Evolutionary conservation across 2,329 filamentous ascomycete species (phyloP).

Genomic region (Fusarium pseudocircinatum): DNA sequence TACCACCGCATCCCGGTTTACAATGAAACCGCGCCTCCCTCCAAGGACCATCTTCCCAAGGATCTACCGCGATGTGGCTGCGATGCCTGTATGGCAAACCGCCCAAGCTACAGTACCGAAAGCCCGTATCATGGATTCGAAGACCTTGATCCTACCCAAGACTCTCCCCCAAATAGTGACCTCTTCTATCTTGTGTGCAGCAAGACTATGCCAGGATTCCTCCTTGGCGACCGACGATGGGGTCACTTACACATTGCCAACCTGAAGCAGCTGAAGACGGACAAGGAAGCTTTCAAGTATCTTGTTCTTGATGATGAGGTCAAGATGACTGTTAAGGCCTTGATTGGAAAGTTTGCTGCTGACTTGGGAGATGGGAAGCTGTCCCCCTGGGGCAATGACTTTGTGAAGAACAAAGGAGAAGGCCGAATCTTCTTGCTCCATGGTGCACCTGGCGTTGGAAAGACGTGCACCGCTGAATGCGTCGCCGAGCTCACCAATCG

Average conservation of each 20-base stretch:
- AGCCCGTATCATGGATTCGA: conserved; percentile 54
- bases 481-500: conserved; percentile 61
- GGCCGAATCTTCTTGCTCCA: conserved; percentile 62
- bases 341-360: conserved; percentile 58
- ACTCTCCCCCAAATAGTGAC: conserved; percentile 52
- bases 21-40: conserved; percentile 18
- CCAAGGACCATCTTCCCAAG: conserved; percentile 53
- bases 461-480: conserved; percentile 66
- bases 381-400: conserved; percentile 57
- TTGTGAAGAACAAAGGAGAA: conserved; percentile 61
- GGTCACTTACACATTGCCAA: conserved; percentile 53
- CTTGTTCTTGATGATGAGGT: conserved; percentile 60
- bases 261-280: conserved; percentile 53
- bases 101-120: conserved; percentile 28
- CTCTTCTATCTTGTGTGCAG: conserved; percentile 56
- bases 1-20: conserved; percentile 24
- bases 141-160: conserved; percentile 49
- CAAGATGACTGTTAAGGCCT: conserved; percentile 58
- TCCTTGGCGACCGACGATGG: conserved; percentile 57
- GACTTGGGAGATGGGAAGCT: conserved; percentile 49
- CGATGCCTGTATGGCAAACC: conserved; percentile 45
- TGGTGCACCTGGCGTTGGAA: conserved; percentile 64
- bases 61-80: conserved; percentile 56
- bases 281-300: conserved; percentile 60
- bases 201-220: conserved; percentile 58